Evolutionary conservation across 73 alveolate species (phyloP).

Genomic region (Vitrella brassicaformis): DNA sequence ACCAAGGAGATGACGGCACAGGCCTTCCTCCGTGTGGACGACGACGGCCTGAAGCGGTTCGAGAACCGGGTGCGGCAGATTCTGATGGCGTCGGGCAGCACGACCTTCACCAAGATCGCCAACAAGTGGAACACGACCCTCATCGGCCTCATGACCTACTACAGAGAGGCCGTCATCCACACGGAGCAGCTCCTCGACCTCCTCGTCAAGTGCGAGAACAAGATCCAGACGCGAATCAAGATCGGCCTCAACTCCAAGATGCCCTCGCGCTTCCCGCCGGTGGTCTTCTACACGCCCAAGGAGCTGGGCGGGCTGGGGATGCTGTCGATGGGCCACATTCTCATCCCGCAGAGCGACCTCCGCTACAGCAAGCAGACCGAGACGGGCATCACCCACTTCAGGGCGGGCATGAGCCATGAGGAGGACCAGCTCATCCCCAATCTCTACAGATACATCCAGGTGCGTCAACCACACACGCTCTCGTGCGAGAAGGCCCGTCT

Average conservation of each 20-base stretch:
- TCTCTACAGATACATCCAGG: slow-evolving; percentile 83
- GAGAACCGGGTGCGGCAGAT: slow-evolving; percentile 58
- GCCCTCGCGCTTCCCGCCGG: slow-evolving; percentile 99
- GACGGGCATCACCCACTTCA: slow-evolving; percentile 44
- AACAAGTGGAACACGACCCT: slow-evolving; percentile 99
- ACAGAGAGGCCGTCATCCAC: slow-evolving; percentile 96
- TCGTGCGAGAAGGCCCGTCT: not conserved
- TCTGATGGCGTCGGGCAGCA: slow-evolving; percentile 93
- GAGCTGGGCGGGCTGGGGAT: slow-evolving; percentile 37
- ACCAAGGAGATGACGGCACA: slow-evolving; percentile 99
- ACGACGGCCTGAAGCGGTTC: slow-evolving; percentile 80
- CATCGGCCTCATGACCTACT: slow-evolving; percentile 96
- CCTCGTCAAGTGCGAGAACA: slow-evolving; percentile 77
- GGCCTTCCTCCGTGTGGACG: slow-evolving; percentile 97
- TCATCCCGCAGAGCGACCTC: slow-evolving; percentile 96
- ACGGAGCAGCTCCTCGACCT: slow-evolving; percentile 96
- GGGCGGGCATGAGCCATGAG: slow-evolving; percentile 97
- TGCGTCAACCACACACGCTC: not conserved
- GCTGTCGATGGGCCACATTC: slow-evolving; percentile 87
- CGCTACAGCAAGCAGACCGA: slow-evolving; percentile 96
- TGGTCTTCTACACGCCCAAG: slow-evolving; percentile 81
- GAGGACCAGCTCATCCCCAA: slow-evolving; percentile 98
- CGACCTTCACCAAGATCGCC: slow-evolving; percentile 99
- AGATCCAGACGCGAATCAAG: slow-evolving; percentile 97
- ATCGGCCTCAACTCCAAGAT: slow-evolving; percentile 98